Conservation (phyloP, 169 alveolate genomes). For the Plasmodium knowlesi region DNA sequence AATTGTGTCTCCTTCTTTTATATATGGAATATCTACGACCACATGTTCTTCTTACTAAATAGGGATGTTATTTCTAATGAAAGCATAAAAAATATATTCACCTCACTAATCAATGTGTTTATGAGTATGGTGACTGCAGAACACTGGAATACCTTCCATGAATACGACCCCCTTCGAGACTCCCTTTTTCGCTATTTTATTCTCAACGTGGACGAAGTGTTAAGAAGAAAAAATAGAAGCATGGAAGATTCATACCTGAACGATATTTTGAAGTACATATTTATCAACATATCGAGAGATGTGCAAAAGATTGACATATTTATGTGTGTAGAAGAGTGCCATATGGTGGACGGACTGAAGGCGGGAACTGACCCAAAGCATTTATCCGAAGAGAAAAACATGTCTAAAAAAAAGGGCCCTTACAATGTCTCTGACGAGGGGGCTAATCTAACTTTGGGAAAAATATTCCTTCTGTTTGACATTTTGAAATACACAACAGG, state of each 20-base stretch:
- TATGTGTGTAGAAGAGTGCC: neutral
- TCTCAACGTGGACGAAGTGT: constrained; percentile 24
- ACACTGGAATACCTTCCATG: neutral
- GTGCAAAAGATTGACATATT: neutral
- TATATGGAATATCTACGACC: constrained; percentile 44
- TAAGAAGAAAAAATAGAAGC: constrained; percentile 7
- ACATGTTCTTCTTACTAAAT: constrained; percentile 58
- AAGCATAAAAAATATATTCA: constrained; percentile 17
- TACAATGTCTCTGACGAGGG: neutral
- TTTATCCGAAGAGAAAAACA: neutral
- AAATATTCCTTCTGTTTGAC: constrained; percentile 22
- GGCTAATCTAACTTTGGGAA: constrained; percentile 6
- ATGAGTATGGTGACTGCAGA: constrained; percentile 19
- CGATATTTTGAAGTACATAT: constrained; percentile 5
- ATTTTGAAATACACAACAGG: neutral
- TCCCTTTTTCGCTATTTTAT: constrained; percentile 25
- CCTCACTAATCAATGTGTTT: constrained; percentile 3
- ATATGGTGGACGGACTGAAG: neutral
- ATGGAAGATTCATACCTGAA: neutral
- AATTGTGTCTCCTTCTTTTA: constrained; percentile 23
- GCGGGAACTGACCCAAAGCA: neutral
- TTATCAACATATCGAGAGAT: neutral
- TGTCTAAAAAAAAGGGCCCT: neutral
- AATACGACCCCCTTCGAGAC: neutral
- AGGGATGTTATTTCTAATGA: constrained; percentile 7